Evolutionary conservation across 2,329 filamentous ascomycete species (phyloP).

Genomic region (Onygenales sp.): DNA sequence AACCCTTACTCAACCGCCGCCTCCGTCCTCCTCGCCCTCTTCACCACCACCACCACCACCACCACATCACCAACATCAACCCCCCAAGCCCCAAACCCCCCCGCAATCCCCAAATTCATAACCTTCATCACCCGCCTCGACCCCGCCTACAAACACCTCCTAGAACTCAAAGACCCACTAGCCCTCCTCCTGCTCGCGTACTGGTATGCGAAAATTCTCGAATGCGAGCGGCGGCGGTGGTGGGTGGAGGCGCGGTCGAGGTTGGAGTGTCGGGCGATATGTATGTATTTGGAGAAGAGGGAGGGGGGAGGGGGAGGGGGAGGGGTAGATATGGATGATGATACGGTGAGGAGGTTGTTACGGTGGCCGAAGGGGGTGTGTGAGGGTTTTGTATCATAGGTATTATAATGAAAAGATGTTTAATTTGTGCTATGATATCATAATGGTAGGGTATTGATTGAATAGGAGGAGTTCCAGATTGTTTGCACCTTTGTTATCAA

Average conservation of each 20-base stretch:
- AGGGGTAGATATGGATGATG: background rate
- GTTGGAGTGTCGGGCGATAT: background rate
- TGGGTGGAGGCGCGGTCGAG: background rate
- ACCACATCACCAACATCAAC: too few species aligned
- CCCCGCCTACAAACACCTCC: background rate
- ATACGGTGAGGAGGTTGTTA: background rate
- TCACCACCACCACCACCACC: background rate
- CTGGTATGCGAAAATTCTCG: background rate
- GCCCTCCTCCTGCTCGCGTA: background rate
- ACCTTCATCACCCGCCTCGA: background rate
- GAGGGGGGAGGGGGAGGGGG: background rate
- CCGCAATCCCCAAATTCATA: background rate
- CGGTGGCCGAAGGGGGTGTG: background rate
- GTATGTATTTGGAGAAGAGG: background rate
- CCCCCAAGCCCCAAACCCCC: background rate
- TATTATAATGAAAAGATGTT: too few species aligned
- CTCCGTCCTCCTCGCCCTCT: background rate
- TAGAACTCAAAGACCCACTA: background rate
- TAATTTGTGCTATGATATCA: too few species aligned
- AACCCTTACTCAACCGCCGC: background rate
- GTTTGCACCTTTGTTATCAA: too few species aligned
- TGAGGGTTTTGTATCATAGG: background rate
- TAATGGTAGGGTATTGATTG: too few species aligned
- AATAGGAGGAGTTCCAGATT: too few species aligned
- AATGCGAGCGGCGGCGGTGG: background rate